Evolutionary conservation across 495 filamentous ascomycete species (phyloP).

Genomic region (Penicillium silybi): DNA sequence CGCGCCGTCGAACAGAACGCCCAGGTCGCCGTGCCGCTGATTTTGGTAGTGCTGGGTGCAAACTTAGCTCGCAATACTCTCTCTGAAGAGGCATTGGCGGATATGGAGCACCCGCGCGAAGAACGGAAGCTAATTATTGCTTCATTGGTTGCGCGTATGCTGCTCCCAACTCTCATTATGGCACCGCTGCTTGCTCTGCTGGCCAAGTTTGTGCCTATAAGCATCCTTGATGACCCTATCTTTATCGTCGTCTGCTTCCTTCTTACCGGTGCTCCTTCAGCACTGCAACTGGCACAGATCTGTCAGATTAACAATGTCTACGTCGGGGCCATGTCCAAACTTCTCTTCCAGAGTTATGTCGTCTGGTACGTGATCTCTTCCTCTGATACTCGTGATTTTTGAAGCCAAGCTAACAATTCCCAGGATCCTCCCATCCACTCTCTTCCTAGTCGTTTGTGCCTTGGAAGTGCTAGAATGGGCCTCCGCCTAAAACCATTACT

Average conservation of each 20-base stretch:
- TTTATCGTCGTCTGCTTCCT: constrained; percentile 97
- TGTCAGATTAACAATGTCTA: constrained; percentile 98
- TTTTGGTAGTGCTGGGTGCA: constrained; percentile 92
- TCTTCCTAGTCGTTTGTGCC: constrained; percentile 85
- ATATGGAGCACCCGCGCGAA: constrained; percentile 57
- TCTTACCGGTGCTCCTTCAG: constrained; percentile 89
- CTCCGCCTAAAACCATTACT: constrained; percentile 22
- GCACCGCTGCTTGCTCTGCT: constrained; percentile 85
- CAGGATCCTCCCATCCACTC: constrained; percentile 91
- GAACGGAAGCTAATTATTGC: constrained; percentile 80
- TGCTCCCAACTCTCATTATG: constrained; percentile 89
- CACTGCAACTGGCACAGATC: constrained; percentile 93
- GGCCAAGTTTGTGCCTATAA: constrained; percentile 88
- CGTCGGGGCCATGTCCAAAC: constrained; percentile 85
- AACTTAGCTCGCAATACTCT: constrained; percentile 81
- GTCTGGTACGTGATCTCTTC: constrained; percentile 64
- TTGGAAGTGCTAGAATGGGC: constrained; percentile 95
- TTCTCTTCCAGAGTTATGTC: constrained; percentile 97
- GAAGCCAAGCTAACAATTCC: constrained; percentile 20
- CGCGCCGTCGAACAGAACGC: constrained; percentile 80
- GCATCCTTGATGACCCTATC: constrained; percentile 95
- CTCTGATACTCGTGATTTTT: not conserved
- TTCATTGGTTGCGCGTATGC: constrained; percentile 81
- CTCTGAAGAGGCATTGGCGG: constrained; percentile 51
- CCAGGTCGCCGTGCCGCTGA: constrained; percentile 89